Base-by-base conservation (phyloP, 169 alveolate species). In the Theileria orientalis region DNA sequence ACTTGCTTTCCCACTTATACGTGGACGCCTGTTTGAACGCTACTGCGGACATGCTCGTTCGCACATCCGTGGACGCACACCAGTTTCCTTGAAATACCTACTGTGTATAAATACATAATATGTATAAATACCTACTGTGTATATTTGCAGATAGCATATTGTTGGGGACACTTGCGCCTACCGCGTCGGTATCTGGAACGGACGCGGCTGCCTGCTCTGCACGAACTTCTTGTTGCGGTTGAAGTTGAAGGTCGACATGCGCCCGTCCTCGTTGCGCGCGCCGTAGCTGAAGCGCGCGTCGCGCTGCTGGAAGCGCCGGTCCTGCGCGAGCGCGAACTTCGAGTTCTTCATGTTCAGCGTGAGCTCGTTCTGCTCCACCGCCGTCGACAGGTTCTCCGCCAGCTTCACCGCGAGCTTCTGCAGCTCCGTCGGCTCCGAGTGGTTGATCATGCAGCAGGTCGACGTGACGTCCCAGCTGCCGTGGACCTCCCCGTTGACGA, bases 381-480 rank as follows among this genome's bases (percentile, higher is more conserved):
- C 92, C 25, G 90, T 87, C 60, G 90, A 77, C 23, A 92, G 77
- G 69, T 79, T 86, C 74, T 93, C 97, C 0, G 97, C 94, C 40
- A 92, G 86, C 70, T 83, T 74, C 27, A 88, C 64, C 13, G 94
- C 91, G 59, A 83, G 84, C 67, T 89, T 93, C 76, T 93, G 98
- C 46, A 94, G 91, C 37, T 92, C 92, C 11, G 95, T 91, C 27
- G 95, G 95, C 77, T 93, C 95, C 62, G 88, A 87, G 86, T 93
- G 94, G 90, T 92, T 93, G 69, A 94, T 87, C 44, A 94, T 69
- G 57, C 94, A 90, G 83, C 76, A 93, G 74, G 90, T 90, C 57
- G 96, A 90, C 35, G 93, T 87, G 87, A 93, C 96, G 66, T 93
- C 96, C 97, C 97, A 94, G 51, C 91, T 88, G 6, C 96, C 97